Base-by-base conservation (phyloP, 1,284 basidiomycete species). In the Golubevia sp. region DNA sequence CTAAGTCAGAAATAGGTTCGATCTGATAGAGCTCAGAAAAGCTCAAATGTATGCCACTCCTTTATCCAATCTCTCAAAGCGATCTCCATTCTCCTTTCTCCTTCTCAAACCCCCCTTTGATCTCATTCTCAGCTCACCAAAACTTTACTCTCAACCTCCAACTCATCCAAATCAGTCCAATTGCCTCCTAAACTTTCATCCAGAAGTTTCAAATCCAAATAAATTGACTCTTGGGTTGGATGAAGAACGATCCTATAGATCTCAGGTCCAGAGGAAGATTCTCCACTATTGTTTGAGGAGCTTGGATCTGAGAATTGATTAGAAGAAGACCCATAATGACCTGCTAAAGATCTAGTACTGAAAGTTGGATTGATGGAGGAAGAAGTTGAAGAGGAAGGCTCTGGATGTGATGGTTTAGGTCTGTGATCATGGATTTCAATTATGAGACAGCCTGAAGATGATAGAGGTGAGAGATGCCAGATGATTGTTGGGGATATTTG, bases 381-480 rank as follows among this genome's bases (percentile, higher is more conserved):
- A 34, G 30, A 3, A 5, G 30, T 5, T 5, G 30, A 11, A 34
- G 4, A 5, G 30, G 30, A 34, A 34, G 30, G 67, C 66, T 13
- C 27, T 51, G 1, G 51, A 23, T 5, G 62, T 55, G 51, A 60
- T 55, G 7, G 59, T 61, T 55, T 71, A 64, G 62, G 66, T 58
- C 79, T 66, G 56, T 82, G 79, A 49, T 82, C 79, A 52, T 81
- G 79, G 1, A 82, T 69, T 52, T 82, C 79, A 11, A 81, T 72
- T 11, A 82, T 64, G 8, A 82, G 27, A 44, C 76, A 79, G 5
- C 78, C 76, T 69, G 52, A 2, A 5, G 18, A 30, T 38, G 24
- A 23, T 34, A n/a, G 21, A 58, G 8, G 34, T 21, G 18, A 55
- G 6, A 44, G 60, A n/a, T n/a, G 50, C 18, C 25, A 13, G 53